Conservation (phyloP, 176 grass and related monocot species). For the sorghum (Sorghum bicolor) region Sorghum_bicolor_NCBIv3 NC_012871.2:4686001-4686500, state of each 20-base stretch:
- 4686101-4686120: background rate
- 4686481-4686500: background rate
- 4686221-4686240: slow-evolving; percentile 16
- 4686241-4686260: slow-evolving; percentile 45
- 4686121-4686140: background rate
- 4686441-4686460: background rate
- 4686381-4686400: background rate
- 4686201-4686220: slow-evolving; percentile 54
- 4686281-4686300: slow-evolving; percentile 74
- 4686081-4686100: background rate
- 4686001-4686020: background rate
- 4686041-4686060: slow-evolving; percentile 25
- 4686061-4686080: background rate
- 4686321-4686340: background rate
- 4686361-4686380: background rate
- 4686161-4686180: slow-evolving; percentile 78
- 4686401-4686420: background rate
- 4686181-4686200: slow-evolving; percentile 89
- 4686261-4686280: slow-evolving; percentile 70
- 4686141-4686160: slow-evolving; percentile 46
- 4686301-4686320: slow-evolving; percentile 73
- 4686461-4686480: background rate
- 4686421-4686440: background rate
- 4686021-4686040: background rate
- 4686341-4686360: background rate